phyloP scores from a whole-genome alignment of 2,329 filamentous ascomycete genomes.

The Calycina marina region DNA sequence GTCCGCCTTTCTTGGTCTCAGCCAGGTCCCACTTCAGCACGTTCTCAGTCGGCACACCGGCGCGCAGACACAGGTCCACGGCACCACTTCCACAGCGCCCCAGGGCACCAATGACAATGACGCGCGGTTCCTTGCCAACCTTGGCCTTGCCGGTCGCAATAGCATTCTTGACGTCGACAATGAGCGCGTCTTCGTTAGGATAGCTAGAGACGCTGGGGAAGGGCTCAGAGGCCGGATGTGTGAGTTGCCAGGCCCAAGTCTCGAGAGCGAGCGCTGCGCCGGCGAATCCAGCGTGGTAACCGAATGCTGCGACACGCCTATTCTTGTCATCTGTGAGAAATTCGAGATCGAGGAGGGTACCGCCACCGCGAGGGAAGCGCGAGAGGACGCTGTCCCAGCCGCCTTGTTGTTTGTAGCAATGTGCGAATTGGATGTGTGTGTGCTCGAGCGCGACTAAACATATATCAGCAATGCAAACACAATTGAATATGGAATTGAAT shows the following conservation, averaged over 20 bases:
- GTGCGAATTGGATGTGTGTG: conserved; percentile 56
- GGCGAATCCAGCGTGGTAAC: conserved; percentile 62
- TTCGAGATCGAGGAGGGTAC: conserved; percentile 72
- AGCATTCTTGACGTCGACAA: conserved; percentile 58
- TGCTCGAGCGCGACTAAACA: conserved; percentile 51
- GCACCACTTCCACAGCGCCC: conserved; percentile 77
- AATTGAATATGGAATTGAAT: not conserved
- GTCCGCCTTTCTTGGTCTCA: conserved; percentile 57
- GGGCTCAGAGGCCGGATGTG: conserved; percentile 48
- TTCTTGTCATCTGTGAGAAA: conserved; percentile 65
- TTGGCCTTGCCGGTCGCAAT: conserved; percentile 53
- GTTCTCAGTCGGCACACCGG: conserved; percentile 54
- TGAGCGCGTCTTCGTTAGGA: conserved; percentile 59
- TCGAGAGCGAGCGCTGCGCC: conserved; percentile 58
- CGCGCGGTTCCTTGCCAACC: conserved; percentile 51
- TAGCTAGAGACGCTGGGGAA: conserved; percentile 55
- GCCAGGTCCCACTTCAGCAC: conserved; percentile 61
- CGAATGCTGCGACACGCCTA: conserved; percentile 47
- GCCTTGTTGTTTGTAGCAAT: conserved; percentile 63
- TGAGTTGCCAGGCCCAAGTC: conserved; percentile 73
- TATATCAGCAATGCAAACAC: conserved; percentile 4
- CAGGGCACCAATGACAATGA: conserved; percentile 75
- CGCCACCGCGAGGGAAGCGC: conserved; percentile 62
- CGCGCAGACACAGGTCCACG: conserved; percentile 62
- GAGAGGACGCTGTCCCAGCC: conserved; percentile 71